Conservation (phyloP, 441 rosid genomes). For the Brassica balearica region DNA sequence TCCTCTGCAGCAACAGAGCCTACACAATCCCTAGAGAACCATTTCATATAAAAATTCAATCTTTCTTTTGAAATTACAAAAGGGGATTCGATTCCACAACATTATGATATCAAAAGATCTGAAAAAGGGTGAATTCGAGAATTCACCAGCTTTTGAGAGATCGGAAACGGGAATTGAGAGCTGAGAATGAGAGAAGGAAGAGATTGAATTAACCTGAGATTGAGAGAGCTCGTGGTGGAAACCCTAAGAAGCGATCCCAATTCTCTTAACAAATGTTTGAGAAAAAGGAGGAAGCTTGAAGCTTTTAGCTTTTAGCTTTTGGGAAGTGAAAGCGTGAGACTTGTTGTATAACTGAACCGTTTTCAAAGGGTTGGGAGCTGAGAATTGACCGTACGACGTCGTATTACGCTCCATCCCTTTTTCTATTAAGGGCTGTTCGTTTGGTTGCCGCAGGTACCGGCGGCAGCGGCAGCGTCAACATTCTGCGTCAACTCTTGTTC, state of each 20-base stretch:
- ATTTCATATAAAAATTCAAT: not conserved
- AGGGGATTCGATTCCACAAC: too few species aligned
- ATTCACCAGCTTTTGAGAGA: constrained; percentile 18
- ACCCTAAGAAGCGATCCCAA: constrained; percentile 34
- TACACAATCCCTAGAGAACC: not conserved
- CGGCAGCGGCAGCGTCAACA: too few species aligned
- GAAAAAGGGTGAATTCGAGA: not conserved
- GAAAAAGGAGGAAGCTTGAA: not conserved
- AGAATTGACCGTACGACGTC: constrained; percentile 21
- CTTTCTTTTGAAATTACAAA: not conserved
- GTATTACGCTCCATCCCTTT: not conserved
- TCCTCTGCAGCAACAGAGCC: not conserved
- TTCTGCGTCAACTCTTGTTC: too few species aligned
- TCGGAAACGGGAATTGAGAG: constrained; percentile 27
- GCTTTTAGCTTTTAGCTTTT: constrained; percentile 22
- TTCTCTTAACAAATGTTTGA: not conserved
- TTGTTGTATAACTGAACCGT: constrained; percentile 25
- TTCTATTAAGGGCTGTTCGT: too few species aligned
- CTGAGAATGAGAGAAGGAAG: not conserved
- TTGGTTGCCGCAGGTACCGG: too few species aligned
- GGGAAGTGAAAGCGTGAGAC: constrained; percentile 11
- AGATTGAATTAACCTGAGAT: constrained; percentile 29
- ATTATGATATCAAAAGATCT: not conserved
- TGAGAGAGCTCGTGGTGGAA: constrained; percentile 19
- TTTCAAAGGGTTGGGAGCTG: not conserved